These are phyloP conservation scores for Myxozyma nipponensis DNA, from an alignment of 805 yeast species.

Conservation along the genomic window DNA sequence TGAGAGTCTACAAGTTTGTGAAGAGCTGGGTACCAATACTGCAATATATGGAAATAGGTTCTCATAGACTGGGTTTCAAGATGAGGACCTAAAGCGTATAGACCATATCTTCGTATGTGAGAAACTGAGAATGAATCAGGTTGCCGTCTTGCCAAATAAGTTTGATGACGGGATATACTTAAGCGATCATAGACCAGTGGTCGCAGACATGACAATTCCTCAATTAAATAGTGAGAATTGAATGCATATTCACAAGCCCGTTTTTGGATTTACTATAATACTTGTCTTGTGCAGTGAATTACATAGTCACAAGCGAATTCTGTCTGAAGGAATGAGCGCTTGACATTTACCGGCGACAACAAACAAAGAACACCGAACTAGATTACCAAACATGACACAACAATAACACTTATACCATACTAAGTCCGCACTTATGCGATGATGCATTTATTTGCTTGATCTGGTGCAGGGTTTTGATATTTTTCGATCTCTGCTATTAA, in stretches of 20 bases:
- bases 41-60: slow-evolving; percentile 44
- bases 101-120: slow-evolving; percentile 41
- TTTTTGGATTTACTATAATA: too few species aligned
- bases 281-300: too few species aligned
- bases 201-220: slow-evolving; percentile 11
- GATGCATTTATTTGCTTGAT: slow-evolving; percentile 14
- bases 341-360: too few species aligned
- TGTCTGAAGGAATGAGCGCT: too few species aligned
- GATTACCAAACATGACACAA: too few species aligned
- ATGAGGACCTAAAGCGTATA: slow-evolving; percentile 31
- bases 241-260: too few species aligned
- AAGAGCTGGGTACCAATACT: slow-evolving; percentile 32
- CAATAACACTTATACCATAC: too few species aligned
- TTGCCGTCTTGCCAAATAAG: slow-evolving; percentile 12
- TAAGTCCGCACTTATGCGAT: slow-evolving; percentile 1
- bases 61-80: slow-evolving; percentile 51
- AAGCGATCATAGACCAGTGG: slow-evolving; percentile 24
- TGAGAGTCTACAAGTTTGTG: slow-evolving; percentile 40
- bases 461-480: slow-evolving; percentile 51
- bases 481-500: slow-evolving; percentile 60
- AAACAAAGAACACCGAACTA: too few species aligned
- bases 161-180: slow-evolving; percentile 19
- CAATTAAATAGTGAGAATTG: too few species aligned
- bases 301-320: too few species aligned
- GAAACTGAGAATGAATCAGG: background rate